Evolutionary conservation across 306 rosid species (phyloP).

Genomic region (Castanopsis chinensis): DNA sequence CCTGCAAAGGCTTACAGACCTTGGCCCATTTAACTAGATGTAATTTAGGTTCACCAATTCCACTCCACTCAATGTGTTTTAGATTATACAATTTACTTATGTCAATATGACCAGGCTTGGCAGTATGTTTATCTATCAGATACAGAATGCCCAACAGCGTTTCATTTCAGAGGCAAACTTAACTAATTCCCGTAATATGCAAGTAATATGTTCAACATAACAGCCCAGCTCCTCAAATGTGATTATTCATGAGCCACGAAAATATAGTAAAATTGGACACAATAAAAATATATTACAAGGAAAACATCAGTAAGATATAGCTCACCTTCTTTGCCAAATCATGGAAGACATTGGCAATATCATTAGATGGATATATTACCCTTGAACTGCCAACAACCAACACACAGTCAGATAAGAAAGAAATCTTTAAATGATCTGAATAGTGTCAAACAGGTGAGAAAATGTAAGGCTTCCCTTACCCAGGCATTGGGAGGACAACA

Average conservation of each 20-base stretch:
- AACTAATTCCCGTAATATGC: neutral
- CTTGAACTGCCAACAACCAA: conserved; percentile 59
- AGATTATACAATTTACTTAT: neutral
- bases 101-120: neutral
- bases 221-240: neutral
- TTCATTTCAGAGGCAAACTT: neutral
- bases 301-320: neutral
- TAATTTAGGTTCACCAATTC: too few relatives aligned
- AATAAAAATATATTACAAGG: neutral
- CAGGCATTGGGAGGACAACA: conserved; percentile 92
- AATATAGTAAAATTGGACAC: neutral
- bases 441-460: conserved; percentile 9
- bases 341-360: conserved; percentile 64
- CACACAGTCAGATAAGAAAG: neutral
- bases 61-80: neutral
- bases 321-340: conserved; percentile 79
- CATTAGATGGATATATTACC: conserved; percentile 68
- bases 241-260: neutral
- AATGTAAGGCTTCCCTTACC: conserved; percentile 47
- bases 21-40: too few relatives aligned
- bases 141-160: neutral
- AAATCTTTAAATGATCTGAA: neutral
- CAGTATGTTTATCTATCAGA: neutral
- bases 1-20: too few relatives aligned
- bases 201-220: neutral